A percentile compares a stretch with the other conserved stretches of the same genome.
Conservation (phyloP, 805 yeast species). For the Saturnispora sanitii region DNA sequence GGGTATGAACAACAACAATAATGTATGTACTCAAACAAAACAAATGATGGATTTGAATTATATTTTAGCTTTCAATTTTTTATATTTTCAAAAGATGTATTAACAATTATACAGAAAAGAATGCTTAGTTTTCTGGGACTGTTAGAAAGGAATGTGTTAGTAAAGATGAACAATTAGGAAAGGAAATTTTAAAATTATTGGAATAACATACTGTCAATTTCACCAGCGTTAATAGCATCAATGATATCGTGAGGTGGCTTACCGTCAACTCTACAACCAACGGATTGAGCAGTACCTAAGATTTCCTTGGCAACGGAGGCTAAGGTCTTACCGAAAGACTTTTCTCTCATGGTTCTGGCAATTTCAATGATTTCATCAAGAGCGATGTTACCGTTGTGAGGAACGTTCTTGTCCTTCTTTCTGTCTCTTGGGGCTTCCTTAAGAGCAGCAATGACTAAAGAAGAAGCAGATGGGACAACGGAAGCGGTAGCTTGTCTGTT, state of each 20-base stretch:
- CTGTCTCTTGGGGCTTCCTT: constrained; percentile 99
- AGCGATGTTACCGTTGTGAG: constrained; percentile 98
- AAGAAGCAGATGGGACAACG: constrained; percentile 98
- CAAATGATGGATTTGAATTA: background rate
- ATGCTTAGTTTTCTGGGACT: constrained; percentile 63
- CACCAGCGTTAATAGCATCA: constrained; percentile 97
- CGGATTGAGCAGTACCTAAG: constrained; percentile 99
- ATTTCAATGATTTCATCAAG: constrained; percentile 93
- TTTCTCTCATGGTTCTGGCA: constrained; percentile 95
- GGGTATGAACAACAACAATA: too few species aligned
- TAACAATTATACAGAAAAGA: constrained; percentile 17
- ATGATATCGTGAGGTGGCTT: constrained; percentile 99
- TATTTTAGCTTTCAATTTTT: background rate
- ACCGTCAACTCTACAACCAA: constrained; percentile 98
- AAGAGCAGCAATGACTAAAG: constrained; percentile 96
- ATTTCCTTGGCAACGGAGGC: constrained; percentile 97
- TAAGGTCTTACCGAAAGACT: constrained; percentile 95
- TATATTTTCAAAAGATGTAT: constrained; percentile 12
- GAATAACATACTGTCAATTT: constrained; percentile 56
- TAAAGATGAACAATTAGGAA: background rate
- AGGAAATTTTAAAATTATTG: constrained; percentile 1
- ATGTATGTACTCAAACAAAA: too few species aligned
- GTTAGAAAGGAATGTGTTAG: constrained; percentile 9
- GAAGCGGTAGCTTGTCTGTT: constrained; percentile 99
- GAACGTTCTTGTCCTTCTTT: constrained; percentile 99